Evolutionary conservation across 2,329 filamentous ascomycete species (phyloP), one percentile per base, ranked within the genome.

Genomic region (Plenodomus biglobosus): DNA sequence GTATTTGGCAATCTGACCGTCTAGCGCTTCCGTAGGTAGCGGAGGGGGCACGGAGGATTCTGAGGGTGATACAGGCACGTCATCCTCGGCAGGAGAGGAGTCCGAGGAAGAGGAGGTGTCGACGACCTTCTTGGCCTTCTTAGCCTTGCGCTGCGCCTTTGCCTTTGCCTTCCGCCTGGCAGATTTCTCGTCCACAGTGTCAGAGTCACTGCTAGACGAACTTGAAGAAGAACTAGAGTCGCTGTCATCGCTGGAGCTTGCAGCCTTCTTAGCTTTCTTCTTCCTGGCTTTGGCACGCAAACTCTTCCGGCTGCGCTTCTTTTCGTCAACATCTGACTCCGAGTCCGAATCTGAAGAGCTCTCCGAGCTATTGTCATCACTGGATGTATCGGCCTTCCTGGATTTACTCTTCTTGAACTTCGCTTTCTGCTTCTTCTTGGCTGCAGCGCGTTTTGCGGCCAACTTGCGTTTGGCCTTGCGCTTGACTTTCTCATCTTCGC

Each of bases 401-500:
- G 39, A 56, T 41, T 57, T 62, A n/a, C 40, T 58, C 50, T 56
- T 65, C 50, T 56, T 65, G 16, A 27, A 37, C 36, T 62, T 68
- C 5, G 53, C 43, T 39, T 61, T 64, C 44, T 60, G 63, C 41
- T 45, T 61, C 38, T 49, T 53, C 48, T 58, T 60, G 8, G 40
- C 40, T 19, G 44, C 48, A 19, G 50, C 53, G 16, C 41, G 55
- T 35, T 51, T 59, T 13, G 41, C 38, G 1, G 51, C 52, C 20
- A 47, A 18, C 42, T 55, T 62, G 21, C 42, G 48, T 32, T 53
- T 61, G 35, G 50, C 61, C 51, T 58, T 65, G 15, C 53, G 58
- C 48, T 58, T 66, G 10, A 30, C 45, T 38, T 59, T 63, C 38
- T 62, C 57, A 18, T 61, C 56, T 7, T 64, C 62, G 6, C 47